Evolutionary conservation across 768 basidiomycete species (phyloP).

Genomic region (Tricholomella constricta): DNA sequence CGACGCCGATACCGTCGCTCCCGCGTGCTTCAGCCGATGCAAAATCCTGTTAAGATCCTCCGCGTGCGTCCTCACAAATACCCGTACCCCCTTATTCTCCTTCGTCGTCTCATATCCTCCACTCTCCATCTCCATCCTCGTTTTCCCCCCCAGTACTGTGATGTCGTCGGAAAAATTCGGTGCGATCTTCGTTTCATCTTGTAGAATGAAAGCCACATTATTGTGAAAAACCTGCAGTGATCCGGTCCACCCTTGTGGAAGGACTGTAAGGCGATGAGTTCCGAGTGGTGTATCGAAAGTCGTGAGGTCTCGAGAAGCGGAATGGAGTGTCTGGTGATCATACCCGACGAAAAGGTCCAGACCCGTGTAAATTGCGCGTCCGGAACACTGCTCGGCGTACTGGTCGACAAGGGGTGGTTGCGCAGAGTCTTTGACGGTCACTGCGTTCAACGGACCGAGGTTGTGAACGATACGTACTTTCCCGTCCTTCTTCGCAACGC

Average conservation of each 20-base stretch:
- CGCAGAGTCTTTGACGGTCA: constrained; percentile 38
- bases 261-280: constrained; percentile 26
- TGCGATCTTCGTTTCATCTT: background rate
- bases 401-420: no score
- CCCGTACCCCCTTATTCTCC: constrained; percentile 14
- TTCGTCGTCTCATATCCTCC: no score
- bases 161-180: no score
- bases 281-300: no score
- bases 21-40: no score
- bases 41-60: background rate
- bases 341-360: no score
- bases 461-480: constrained; percentile 45
- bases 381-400: constrained; percentile 31
- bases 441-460: constrained; percentile 36
- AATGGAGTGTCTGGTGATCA: constrained; percentile 28
- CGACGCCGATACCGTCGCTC: no score
- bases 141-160: no score
- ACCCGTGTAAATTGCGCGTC: no score
- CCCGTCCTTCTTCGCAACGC: constrained; percentile 36
- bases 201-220: constrained; percentile 19
- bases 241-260: constrained; percentile 23
- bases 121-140: no score
- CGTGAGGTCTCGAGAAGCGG: constrained; percentile 2
- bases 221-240: constrained; percentile 37
- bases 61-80: constrained; percentile 32